These are phyloP conservation scores for Populus davidiana DNA, from an alignment of 345 rosid species.

Conservation along the genomic window DNA sequence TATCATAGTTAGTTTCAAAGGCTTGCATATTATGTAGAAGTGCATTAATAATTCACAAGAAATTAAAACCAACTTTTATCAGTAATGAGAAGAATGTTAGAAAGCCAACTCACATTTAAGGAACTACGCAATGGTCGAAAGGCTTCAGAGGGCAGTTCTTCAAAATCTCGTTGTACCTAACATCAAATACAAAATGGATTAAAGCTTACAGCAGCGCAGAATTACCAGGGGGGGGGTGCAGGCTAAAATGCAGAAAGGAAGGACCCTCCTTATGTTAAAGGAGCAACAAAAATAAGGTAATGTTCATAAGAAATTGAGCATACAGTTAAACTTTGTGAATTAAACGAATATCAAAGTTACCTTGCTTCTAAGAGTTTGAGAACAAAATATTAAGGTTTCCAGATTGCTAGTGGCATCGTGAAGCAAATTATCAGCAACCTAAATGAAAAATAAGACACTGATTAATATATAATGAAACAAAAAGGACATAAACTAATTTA, in stretches of 20 bases:
- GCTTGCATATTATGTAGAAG: background rate
- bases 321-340: background rate
- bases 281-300: background rate
- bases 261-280: background rate
- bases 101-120: slow-evolving; percentile 57
- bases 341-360: slow-evolving; percentile 40
- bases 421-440: slow-evolving; percentile 99
- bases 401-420: slow-evolving; percentile 94
- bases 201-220: background rate
- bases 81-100: slow-evolving; percentile 1
- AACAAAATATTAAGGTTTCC: slow-evolving; percentile 95
- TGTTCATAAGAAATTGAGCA: background rate
- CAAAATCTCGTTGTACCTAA: slow-evolving; percentile 97
- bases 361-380: slow-evolving; percentile 99
- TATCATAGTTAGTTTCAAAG: background rate
- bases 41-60: background rate
- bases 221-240: background rate
- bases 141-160: slow-evolving; percentile 95
- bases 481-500: background rate
- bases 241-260: background rate
- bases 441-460: slow-evolving; percentile 10
- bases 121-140: slow-evolving; percentile 76
- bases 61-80: slow-evolving; percentile 6
- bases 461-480: background rate
- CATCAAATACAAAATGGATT: slow-evolving; percentile 18